Base-by-base conservation (phyloP, 371 early-diverging fungal genomes). In the Choanephora cucurbitarum region DNA sequence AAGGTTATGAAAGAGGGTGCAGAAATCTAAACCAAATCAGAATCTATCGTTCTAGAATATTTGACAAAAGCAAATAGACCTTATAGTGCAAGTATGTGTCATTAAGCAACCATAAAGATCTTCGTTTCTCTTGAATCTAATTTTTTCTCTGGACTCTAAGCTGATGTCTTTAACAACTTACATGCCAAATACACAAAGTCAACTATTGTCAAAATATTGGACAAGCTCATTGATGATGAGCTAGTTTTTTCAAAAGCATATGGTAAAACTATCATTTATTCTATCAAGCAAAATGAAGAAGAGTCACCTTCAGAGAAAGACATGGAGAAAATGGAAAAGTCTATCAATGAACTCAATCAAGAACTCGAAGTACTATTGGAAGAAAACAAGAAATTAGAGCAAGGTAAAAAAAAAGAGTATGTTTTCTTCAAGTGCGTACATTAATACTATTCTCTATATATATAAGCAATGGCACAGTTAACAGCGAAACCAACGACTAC, bases 161-260 rank as follows among this genome's bases (percentile, higher is more conserved):
- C 66, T 33, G 66, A 66, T 48, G 50, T 66, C 24, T 66, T 62
- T 41, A 61, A 66, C 17, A 66, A 66, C 22, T 33, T 66, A 14
- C 67, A 66, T 24, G 28, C 39, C 13, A 66, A 52, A 23, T 62
- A 54, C 18, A 37, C 67, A 15, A 66, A 66, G 40, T 46, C 54
- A 1, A 33, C 21, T 11, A 52, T 66, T 22, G 21, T 42, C 2
- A 61, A 62, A 41, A 49, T 52, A 17, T 39, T 66, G 3, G 58
- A 61, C 18, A 45, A 45, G 21, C 28, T 66, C 22, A 40, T 58
- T 15, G 49, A 62, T 8, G 58, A 66, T 7, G 55, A 51, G 0
- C 1, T 34, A 2, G 28, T 66, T 19, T 40, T 62, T 6, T 44
- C 55, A 42, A 66, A 66, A 40, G 32, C 47, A 3, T 66, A 62